These are phyloP conservation scores for Quercus bicolor DNA, from an alignment of 306 rosid genomes.

Conservation along the genomic window DNA sequence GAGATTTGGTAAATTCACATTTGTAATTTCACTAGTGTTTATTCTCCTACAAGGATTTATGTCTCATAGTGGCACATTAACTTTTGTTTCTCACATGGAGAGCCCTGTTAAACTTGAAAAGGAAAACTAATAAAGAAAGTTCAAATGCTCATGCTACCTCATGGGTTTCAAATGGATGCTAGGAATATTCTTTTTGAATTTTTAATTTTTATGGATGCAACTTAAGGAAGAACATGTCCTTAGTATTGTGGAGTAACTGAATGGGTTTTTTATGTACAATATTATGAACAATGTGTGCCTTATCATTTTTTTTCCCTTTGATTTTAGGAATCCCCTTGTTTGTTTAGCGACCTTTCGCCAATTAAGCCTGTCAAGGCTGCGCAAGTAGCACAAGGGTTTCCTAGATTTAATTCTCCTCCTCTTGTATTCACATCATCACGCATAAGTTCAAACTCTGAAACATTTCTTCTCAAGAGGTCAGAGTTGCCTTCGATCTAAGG, in stretches of 20 bases:
- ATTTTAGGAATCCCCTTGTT: slow-evolving; percentile 56
- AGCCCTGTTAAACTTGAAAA: no score
- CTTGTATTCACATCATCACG: slow-evolving; percentile 54
- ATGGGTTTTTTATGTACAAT: neutral
- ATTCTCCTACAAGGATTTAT: no score
- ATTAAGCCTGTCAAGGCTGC: slow-evolving; percentile 35
- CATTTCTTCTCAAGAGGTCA: slow-evolving; percentile 45
- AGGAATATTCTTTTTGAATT: no score
- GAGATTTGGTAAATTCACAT: no score
- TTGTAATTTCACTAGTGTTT: no score
- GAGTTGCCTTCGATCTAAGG: neutral
- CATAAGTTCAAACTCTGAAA: slow-evolving; percentile 27
- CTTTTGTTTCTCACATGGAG: no score
- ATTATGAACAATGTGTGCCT: neutral
- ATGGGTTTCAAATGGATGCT: no score
- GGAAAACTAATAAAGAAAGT: no score
- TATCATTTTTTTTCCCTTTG: neutral
- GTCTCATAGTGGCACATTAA: no score
- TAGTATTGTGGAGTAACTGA: neutral
- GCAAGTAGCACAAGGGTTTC: slow-evolving; percentile 27
- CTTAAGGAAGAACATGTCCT: neutral
- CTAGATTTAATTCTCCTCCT: slow-evolving; percentile 51
- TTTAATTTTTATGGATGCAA: no score
- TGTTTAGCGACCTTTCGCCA: slow-evolving; percentile 44
- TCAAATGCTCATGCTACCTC: no score